Percentiles rank a stretch among this genome's conserved stretches.
These are phyloP conservation scores for Malus hybrid DNA, from an alignment of 331 rosid species.

Conservation along the genomic window DNA sequence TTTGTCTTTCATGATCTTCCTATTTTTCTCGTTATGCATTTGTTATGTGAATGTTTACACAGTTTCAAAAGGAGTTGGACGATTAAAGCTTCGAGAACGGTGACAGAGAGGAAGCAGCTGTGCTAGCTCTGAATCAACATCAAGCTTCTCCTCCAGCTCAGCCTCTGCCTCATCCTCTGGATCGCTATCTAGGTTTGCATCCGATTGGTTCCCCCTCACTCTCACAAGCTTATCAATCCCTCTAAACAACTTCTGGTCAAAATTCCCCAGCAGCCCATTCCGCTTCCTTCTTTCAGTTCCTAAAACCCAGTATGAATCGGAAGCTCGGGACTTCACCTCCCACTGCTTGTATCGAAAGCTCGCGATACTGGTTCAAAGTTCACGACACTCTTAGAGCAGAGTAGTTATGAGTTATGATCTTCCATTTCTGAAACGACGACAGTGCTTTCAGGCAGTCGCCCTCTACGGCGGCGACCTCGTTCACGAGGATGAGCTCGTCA, in stretches of 20 bases:
- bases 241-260: constrained; percentile 42
- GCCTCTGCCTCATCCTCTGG: constrained; percentile 20
- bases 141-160: not conserved
- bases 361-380: constrained; percentile 45
- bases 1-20: too few species aligned
- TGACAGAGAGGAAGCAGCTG: too few species aligned
- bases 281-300: constrained; percentile 15
- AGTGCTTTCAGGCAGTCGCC: constrained; percentile 49
- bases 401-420: constrained; percentile 55
- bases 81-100: too few species aligned
- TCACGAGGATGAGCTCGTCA: constrained; percentile 56
- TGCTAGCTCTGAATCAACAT: constrained; percentile 30
- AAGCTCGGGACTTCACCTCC: constrained; percentile 17
- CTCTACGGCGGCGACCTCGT: constrained; percentile 66
- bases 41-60: too few species aligned
- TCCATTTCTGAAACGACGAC: constrained; percentile 70
- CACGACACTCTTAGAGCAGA: constrained; percentile 43
- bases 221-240: constrained; percentile 40
- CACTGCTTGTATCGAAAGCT: constrained; percentile 1
- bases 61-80: too few species aligned
- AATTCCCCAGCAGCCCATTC: constrained; percentile 28
- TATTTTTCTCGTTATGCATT: too few species aligned
- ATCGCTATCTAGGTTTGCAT: constrained; percentile 46
- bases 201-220: constrained; percentile 36
- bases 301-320: constrained; percentile 28